Percentiles rank a stretch among this genome's conserved stretches.
Evolutionary conservation across 2,329 filamentous ascomycete genomes (phyloP).

Genomic region (Hypoxylon sp.): DNA sequence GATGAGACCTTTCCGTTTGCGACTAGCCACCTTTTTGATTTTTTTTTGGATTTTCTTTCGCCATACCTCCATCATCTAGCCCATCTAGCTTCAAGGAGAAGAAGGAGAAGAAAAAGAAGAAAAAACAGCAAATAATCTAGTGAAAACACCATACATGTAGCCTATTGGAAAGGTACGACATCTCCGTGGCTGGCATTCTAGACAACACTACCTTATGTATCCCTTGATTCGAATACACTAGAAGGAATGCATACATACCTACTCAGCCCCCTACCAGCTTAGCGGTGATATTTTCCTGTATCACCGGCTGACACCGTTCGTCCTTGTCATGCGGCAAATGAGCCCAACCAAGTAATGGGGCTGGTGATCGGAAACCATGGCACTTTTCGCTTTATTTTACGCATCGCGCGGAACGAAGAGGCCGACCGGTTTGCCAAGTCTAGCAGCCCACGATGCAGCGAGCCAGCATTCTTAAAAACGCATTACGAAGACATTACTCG

Average conservation of each 20-base stretch:
- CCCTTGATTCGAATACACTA: constrained; percentile 17
- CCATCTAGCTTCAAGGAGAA: neutral
- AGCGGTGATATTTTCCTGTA: constrained; percentile 21
- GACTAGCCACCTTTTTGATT: constrained; percentile 1
- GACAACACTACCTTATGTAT: neutral
- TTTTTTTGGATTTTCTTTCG: constrained; percentile 4
- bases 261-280: constrained; percentile 25
- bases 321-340: constrained; percentile 41
- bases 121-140: neutral
- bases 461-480: constrained; percentile 18
- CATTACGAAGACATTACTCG: constrained; percentile 29
- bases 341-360: constrained; percentile 42
- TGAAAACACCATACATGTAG: neutral
- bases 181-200: constrained; percentile 1
- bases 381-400: constrained; percentile 19
- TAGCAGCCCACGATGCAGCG: constrained; percentile 10
- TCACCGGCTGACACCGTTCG: constrained; percentile 38
- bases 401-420: constrained; percentile 29
- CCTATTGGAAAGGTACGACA: neutral
- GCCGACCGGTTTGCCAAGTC: constrained; percentile 27
- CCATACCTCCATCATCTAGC: neutral
- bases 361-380: constrained; percentile 40
- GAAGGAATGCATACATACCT: constrained; percentile 22
- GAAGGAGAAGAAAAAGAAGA: neutral
- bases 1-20: constrained; percentile 19